Base-by-base conservation (phyloP, 1,139 yeast species). In the Candida dubliniensis region DNA sequence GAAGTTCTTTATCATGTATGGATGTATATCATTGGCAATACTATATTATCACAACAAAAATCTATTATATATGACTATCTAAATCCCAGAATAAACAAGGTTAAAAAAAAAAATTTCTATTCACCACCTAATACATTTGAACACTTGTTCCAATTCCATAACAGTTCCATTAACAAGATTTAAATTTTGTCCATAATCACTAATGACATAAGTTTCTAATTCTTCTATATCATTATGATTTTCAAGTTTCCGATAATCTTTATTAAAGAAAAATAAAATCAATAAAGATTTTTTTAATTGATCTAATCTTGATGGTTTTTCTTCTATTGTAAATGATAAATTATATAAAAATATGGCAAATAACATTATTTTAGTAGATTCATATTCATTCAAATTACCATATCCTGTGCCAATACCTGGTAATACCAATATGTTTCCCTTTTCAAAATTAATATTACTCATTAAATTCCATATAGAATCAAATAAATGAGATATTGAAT, bases 351-450 rank as follows among this genome's bases (percentile, higher is more conserved):
- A 46, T 2, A 57, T 41, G 3, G 65, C 59, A 14, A 60, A 59
- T 25, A 59, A 38, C 55, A 61, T 60, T 6, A 57, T 40, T 14
- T 52, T 53, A 5, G 63, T 59, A 12, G 55, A 56, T 8, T 43
- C 48, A 8, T 45, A 49, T 18, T 50, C 50, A 31, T 54, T 55
- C 9, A 62, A 40, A 5, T 51, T 48, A 4, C 69, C 69, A 46
- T 56, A 59, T 1, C 67, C 67, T 6, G 66, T 57, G 2, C 66
- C 69, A 7, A 63, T 48, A 1, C 64, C 67, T 1, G 69, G 69
- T n/a, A 63, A 43, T n/a, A 64, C 47, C 32, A 60, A 35, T 26
- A 53, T 54, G 5, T 40, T 42, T 26, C 11, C 23, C 13, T 31
- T 4, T 12, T 38, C 18, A 6, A 33, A 36, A 27, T 36, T 29